Evolutionary conservation across 2,329 filamentous ascomycete species (phyloP).

Genomic region (Escovopsis sp.): DNA sequence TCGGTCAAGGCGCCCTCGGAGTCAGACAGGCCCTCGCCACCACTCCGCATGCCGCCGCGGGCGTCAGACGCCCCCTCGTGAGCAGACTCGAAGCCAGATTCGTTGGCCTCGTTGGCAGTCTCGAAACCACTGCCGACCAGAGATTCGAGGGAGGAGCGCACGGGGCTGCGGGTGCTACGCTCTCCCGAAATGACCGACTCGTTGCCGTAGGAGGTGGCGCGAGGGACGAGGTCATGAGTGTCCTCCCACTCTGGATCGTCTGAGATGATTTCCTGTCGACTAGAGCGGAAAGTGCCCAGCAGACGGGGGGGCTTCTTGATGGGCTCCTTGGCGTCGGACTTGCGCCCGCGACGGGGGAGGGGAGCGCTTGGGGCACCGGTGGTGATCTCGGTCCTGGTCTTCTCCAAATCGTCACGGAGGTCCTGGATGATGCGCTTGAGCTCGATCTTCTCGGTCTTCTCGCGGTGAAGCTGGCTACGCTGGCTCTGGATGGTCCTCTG

Average conservation of each 20-base stretch:
- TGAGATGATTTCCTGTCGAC: conserved; percentile 58
- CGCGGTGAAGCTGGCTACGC: conserved; percentile 85
- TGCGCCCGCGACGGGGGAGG: conserved; percentile 45
- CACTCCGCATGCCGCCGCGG: conserved; percentile 90
- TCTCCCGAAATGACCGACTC: neutral
- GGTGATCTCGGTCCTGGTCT: conserved; percentile 34
- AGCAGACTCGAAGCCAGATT: conserved; percentile 48
- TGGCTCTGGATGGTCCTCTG: conserved; percentile 94
- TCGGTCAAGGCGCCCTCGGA: conserved; percentile 81
- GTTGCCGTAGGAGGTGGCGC: conserved; percentile 7
- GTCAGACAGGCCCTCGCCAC: conserved; percentile 62
- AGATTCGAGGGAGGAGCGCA: conserved; percentile 26
- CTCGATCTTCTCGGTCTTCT: conserved; percentile 97
- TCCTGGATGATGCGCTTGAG: conserved; percentile 91
- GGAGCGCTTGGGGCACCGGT: conserved; percentile 25
- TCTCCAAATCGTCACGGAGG: conserved; percentile 76
- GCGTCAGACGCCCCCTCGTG: conserved; percentile 79
- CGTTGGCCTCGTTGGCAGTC: conserved; percentile 62
- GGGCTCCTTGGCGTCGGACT: conserved; percentile 48
- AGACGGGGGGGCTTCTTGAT: conserved; percentile 74
- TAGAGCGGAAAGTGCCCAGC: conserved; percentile 59
- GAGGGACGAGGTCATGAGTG: conserved; percentile 27
- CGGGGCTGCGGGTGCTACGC: neutral
- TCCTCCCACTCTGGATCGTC: conserved; percentile 90
- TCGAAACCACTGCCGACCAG: conserved; percentile 51